A percentile compares a stretch with the other conserved stretches of the same genome.
Evolutionary conservation across 192 early-diverging fungal species (phyloP).

Genomic region (Diversispora epigaea): DNA sequence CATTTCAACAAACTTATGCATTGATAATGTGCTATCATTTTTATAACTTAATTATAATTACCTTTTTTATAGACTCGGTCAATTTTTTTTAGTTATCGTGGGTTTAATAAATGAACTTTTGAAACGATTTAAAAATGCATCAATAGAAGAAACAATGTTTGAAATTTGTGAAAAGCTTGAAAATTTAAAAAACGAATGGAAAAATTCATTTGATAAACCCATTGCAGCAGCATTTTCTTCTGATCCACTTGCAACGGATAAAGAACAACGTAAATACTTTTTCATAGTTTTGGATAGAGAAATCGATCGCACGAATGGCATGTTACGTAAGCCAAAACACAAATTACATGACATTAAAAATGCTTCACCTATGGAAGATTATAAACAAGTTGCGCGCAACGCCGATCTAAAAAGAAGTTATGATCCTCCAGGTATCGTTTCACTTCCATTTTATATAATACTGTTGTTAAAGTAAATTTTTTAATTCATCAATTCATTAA

Average conservation of each 20-base stretch:
- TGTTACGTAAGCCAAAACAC: not conserved
- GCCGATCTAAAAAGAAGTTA: not conserved
- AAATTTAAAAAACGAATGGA: conserved; percentile 12
- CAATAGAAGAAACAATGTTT: conserved; percentile 2
- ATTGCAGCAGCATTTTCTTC: not conserved
- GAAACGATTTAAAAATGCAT: conserved; percentile 37
- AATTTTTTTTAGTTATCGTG: conserved; percentile 38
- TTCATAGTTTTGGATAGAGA: conserved; percentile 19
- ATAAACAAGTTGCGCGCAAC: not conserved
- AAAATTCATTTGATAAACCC: not conserved
- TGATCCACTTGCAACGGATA: conserved; percentile 6
- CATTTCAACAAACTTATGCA: not conserved
- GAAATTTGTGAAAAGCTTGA: not conserved
- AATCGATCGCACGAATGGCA: not conserved
- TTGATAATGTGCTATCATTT: not conserved
- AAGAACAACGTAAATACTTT: not conserved
- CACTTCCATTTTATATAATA: not conserved
- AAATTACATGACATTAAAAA: too few relatives aligned
- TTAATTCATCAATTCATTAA: too few relatives aligned
- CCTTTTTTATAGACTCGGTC: conserved; percentile 5
- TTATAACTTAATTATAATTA: not conserved
- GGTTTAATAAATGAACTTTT: conserved; percentile 40
- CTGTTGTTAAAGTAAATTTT: too few relatives aligned
- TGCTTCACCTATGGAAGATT: too few relatives aligned
- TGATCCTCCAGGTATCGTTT: conserved; percentile 11